Evolutionary conservation across 805 yeast genomes (phyloP).

Genomic region (Saturnispora zaruensis): DNA sequence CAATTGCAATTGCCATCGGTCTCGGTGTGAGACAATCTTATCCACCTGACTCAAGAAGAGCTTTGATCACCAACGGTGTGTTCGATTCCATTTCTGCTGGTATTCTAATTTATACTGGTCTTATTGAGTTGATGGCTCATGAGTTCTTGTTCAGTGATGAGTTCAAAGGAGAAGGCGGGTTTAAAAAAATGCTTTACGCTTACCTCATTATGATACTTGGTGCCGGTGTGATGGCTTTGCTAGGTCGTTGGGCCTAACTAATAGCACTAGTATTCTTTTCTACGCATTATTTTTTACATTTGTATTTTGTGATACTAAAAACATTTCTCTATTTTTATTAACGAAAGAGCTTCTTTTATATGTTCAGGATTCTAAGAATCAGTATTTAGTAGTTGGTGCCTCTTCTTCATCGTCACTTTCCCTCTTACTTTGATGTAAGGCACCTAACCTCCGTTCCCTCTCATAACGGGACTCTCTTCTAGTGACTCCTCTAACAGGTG

Average conservation of each 20-base stretch:
- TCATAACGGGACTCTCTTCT: slow-evolving; percentile 21
- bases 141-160: slow-evolving; percentile 59
- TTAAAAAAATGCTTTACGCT: slow-evolving; percentile 43
- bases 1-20: slow-evolving; percentile 72
- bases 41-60: slow-evolving; percentile 47
- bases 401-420: slow-evolving; percentile 33
- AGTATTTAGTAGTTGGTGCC: slow-evolving; percentile 14
- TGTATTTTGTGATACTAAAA: not conserved
- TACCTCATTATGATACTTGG: slow-evolving; percentile 50
- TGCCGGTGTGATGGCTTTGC: slow-evolving; percentile 69
- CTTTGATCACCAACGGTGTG: slow-evolving; percentile 60
- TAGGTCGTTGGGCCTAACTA: slow-evolving; percentile 62
- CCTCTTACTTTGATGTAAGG: slow-evolving; percentile 22
- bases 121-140: slow-evolving; percentile 73
- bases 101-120: slow-evolving; percentile 64
- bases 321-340: not conserved
- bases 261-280: not conserved
- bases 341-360: not conserved
- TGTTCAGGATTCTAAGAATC: not conserved
- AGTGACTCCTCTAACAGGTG: not conserved
- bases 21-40: slow-evolving; percentile 61
- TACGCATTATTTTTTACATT: not conserved
- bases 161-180: slow-evolving; percentile 52
- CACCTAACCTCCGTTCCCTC: slow-evolving; percentile 25
- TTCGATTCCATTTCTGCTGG: slow-evolving; percentile 76